These are phyloP conservation scores for Blastobotrys mokoenaii DNA, from an alignment of 805 yeast genomes.

Conservation along the genomic window DNA sequence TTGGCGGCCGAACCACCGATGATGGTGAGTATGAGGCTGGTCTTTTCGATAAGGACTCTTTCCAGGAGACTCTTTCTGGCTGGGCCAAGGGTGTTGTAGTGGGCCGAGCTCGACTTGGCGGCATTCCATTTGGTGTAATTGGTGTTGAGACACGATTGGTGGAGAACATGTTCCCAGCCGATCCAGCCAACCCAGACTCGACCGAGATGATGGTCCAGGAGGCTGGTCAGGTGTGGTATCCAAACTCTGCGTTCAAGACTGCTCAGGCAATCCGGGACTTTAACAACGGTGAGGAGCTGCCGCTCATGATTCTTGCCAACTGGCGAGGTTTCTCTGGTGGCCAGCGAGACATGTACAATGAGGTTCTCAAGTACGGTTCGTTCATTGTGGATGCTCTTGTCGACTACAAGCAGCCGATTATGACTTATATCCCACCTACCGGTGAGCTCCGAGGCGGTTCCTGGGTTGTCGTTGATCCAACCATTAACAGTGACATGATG, in stretches of 20 bases:
- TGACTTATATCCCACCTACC: conserved; percentile 94
- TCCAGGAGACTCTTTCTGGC: conserved; percentile 93
- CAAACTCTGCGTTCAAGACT: conserved; percentile 97
- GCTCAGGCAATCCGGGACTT: conserved; percentile 97
- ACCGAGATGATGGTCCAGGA: conserved; percentile 82
- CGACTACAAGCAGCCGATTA: conserved; percentile 92
- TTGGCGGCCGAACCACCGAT: conserved; percentile 69
- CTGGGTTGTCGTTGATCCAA: conserved; percentile 99
- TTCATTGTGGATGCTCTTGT: conserved; percentile 95
- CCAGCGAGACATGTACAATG: conserved; percentile 99
- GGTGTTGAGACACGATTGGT: conserved; percentile 89
- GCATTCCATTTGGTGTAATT: conserved; percentile 97
- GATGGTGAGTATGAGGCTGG: conserved; percentile 70
- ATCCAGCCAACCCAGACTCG: conserved; percentile 95
- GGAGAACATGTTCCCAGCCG: conserved; percentile 91
- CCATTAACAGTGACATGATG: conserved; percentile 94
- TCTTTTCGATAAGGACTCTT: conserved; percentile 84
- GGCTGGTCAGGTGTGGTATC: conserved; percentile 99
- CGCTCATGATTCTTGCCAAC: conserved; percentile 94
- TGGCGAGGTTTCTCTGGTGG: conserved; percentile 99
- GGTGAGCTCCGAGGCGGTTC: conserved; percentile 99
- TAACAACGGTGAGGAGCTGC: conserved; percentile 96
- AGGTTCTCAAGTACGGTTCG: conserved; percentile 94
- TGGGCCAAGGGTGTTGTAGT: conserved; percentile 99
- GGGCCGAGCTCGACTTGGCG: conserved; percentile 98